Conservation (phyloP, 495 filamentous ascomycete genomes). For the Hyaloscypha finlandica region DNA sequence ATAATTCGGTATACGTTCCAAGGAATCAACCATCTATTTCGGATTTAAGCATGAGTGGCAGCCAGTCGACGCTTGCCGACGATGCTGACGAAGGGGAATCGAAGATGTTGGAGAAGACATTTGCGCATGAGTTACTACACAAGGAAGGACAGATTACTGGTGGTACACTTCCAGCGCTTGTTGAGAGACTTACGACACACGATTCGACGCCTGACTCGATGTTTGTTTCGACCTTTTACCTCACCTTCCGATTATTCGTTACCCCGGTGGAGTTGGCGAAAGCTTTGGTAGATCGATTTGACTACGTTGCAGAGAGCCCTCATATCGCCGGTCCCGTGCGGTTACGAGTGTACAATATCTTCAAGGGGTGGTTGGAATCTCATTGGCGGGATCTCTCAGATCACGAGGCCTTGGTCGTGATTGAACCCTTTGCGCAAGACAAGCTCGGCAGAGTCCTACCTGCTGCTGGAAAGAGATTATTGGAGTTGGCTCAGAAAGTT, state of each 20-base stretch:
- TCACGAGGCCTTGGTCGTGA: slow-evolving; percentile 68
- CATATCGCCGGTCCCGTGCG: slow-evolving; percentile 77
- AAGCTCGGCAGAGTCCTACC: slow-evolving; percentile 69
- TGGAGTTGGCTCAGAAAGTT: slow-evolving; percentile 82
- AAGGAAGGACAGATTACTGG: slow-evolving; percentile 95
- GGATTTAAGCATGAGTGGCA: slow-evolving; percentile 57
- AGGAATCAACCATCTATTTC: slow-evolving; percentile 49
- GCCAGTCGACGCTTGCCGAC: slow-evolving; percentile 66
- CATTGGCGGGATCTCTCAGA: slow-evolving; percentile 90
- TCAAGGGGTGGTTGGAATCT: slow-evolving; percentile 96
- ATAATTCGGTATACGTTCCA: slow-evolving; percentile 48
- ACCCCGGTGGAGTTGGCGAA: slow-evolving; percentile 78
- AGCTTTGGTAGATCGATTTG: slow-evolving; percentile 83
- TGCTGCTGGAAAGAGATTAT: slow-evolving; percentile 73
- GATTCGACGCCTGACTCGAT: slow-evolving; percentile 90
- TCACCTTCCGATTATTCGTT: slow-evolving; percentile 95
- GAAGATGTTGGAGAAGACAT: slow-evolving; percentile 82
- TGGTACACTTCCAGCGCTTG: slow-evolving; percentile 85
- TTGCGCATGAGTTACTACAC: slow-evolving; percentile 83
- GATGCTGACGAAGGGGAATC: slow-evolving; percentile 76
- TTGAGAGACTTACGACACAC: slow-evolving; percentile 91
- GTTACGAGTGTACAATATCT: slow-evolving; percentile 90
- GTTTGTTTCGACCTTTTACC: slow-evolving; percentile 94
- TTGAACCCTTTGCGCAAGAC: slow-evolving; percentile 75
- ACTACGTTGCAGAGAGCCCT: slow-evolving; percentile 80